phyloP scores from a whole-genome alignment of 2,329 filamentous ascomycete genomes.

The Erysiphe pulchra region DNA sequence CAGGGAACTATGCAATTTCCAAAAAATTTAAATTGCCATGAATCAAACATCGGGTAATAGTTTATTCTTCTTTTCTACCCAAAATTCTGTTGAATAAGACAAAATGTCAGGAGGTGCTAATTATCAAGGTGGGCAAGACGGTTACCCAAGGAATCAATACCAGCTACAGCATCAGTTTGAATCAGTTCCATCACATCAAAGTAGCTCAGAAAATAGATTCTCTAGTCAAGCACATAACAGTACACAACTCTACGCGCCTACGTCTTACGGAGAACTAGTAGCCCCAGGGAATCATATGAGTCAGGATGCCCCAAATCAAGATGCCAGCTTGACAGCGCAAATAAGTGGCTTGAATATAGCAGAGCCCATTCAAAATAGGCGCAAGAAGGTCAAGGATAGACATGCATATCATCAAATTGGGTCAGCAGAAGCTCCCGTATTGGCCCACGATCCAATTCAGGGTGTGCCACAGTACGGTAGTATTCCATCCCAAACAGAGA shows the following conservation, averaged over 20 bases:
- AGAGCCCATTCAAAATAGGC: conserved; percentile 21
- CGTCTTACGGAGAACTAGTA: conserved; percentile 10
- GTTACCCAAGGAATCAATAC: background rate
- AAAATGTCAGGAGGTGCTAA: background rate
- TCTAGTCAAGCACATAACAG: too few species aligned
- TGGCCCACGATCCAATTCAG: conserved; percentile 42
- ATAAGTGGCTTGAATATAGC: conserved; percentile 52
- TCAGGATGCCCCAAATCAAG: conserved; percentile 15
- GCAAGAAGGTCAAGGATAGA: conserved; percentile 78
- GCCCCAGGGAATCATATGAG: conserved; percentile 7
- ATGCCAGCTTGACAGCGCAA: conserved; percentile 36
- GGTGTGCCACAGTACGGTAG: conserved; percentile 24
- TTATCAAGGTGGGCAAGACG: background rate
- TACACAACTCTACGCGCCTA: conserved; percentile 5
- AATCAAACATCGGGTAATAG: background rate
- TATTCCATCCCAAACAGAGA: conserved; percentile 22
- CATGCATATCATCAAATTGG: conserved; percentile 81
- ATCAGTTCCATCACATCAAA: background rate
- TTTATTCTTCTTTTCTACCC: background rate
- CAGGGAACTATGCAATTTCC: background rate
- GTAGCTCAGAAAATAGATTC: too few species aligned
- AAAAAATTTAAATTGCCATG: background rate
- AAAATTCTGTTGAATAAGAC: background rate
- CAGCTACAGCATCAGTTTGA: background rate
- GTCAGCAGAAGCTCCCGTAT: conserved; percentile 36